Conservation (phyloP, 306 rosid genomes). For the Dalbergia cochinchinensis region DNA sequence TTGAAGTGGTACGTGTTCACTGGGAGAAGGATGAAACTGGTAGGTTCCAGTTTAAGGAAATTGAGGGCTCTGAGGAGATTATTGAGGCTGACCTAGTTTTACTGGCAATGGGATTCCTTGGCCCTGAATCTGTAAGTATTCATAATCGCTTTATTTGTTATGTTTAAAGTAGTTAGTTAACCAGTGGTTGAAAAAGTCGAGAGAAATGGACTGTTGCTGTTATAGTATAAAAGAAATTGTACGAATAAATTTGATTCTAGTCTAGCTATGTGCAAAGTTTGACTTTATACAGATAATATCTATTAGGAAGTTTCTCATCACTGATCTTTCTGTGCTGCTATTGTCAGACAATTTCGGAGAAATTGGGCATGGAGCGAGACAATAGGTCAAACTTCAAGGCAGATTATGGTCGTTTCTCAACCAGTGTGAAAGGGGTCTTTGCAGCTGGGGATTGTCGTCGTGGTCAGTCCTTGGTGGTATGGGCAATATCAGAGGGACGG, state of each 20-base stretch:
- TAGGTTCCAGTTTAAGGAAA: conserved; percentile 82
- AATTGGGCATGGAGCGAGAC: conserved; percentile 82
- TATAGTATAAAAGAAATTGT: neutral
- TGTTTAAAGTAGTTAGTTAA: neutral
- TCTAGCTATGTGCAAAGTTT: neutral
- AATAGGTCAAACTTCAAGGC: conserved; percentile 89
- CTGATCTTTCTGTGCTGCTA: conserved; percentile 9
- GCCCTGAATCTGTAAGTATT: conserved; percentile 90
- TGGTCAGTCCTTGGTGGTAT: conserved; percentile 92
- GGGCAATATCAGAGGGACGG: conserved; percentile 96
- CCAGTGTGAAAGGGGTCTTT: conserved; percentile 77
- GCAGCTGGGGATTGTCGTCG: conserved; percentile 97
- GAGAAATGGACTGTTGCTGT: neutral
- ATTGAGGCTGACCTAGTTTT: conserved; percentile 86
- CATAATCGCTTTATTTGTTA: neutral
- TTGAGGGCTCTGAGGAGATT: conserved; percentile 92
- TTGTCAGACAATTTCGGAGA: conserved; percentile 77
- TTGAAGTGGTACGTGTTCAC: conserved; percentile 73
- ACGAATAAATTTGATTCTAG: neutral
- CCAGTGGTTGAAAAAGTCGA: neutral
- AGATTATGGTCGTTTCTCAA: conserved; percentile 86
- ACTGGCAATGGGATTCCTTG: conserved; percentile 99
- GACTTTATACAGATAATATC: neutral
- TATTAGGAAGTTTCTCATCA: conserved; percentile 9
- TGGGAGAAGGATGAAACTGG: conserved; percentile 97